Conservation (phyloP, 331 rosid species). For the Cydonia oblonga region DNA sequence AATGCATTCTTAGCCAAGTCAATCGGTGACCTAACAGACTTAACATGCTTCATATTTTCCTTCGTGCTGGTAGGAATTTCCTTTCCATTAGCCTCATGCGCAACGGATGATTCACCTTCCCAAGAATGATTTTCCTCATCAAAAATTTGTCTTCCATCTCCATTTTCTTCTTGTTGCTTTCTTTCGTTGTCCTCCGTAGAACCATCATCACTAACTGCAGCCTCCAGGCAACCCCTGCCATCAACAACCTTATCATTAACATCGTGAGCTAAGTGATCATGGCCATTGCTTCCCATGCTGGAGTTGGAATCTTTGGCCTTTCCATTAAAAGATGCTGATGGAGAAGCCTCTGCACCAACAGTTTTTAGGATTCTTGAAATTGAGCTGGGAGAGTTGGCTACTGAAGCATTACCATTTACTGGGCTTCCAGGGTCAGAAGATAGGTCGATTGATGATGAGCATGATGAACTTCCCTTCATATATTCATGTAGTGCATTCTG, state of each 20-base stretch:
- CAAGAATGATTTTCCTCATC: slow-evolving; percentile 19
- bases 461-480: slow-evolving; percentile 41
- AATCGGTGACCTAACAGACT: slow-evolving; percentile 69
- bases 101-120: slow-evolving; percentile 31
- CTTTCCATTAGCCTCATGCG: slow-evolving; percentile 19
- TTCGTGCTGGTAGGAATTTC: slow-evolving; percentile 19
- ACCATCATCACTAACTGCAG: slow-evolving; percentile 21
- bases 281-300: slow-evolving; percentile 27
- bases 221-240: slow-evolving; percentile 14
- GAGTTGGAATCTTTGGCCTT: too few species aligned
- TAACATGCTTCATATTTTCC: slow-evolving; percentile 43
- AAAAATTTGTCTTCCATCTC: slow-evolving; percentile 12
- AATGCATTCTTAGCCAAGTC: slow-evolving; percentile 45
- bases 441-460: slow-evolving; percentile 42
- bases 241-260: slow-evolving; percentile 16
- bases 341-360: slow-evolving; percentile 27
- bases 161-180: slow-evolving; percentile 12
- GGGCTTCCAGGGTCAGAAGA: slow-evolving; percentile 55
- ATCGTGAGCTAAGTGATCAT: slow-evolving; percentile 23
- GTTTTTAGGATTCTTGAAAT: slow-evolving; percentile 27
- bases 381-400: slow-evolving; percentile 24
- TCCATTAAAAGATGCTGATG: slow-evolving; percentile 26
- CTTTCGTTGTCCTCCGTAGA: slow-evolving; percentile 24
- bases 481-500: slow-evolving; percentile 25
- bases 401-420: slow-evolving; percentile 35